Evolutionary conservation across 352 stramenopile genomes (phyloP), one percentile per base, ranked within the genome.

Genomic region (Phytophthora multivora): DNA sequence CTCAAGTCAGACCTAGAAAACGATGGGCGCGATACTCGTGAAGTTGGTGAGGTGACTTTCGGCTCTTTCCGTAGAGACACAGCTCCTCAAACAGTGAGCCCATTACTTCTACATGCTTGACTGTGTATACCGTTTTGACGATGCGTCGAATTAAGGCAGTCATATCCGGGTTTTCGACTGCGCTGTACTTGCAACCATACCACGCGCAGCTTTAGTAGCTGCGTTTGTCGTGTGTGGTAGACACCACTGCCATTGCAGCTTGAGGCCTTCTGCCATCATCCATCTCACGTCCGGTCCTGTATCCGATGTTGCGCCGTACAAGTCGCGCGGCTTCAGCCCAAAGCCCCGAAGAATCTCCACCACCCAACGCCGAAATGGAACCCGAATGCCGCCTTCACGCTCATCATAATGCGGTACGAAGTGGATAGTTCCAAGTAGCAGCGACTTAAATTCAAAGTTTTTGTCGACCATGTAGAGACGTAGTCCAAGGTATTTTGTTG

Each of bases 111-210:
- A 46, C 19, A 16, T 59, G 52, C 31, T 51, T 52, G 1, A 53
- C 43, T 16, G 41, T 47, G 43, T 49, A 40, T 1, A 54, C 16
- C 13, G 42, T 46, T 33, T 61, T 53, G 21, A 61, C 42, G 39
- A 61, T 61, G n/a, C 42, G 52, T 1, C 42, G 42, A 46, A 48
- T 52, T 2, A 52, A 48, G 21, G 51, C 35, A 13, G 53, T 61
- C 53, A 54, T 61, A 4, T 25, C 35, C 5, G 53, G 53, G 15
- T 48, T 53, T 61, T 61, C 2, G 39, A 54, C n/a, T 52, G 45
- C 33, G 31, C 9, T 3, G 31, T 12, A 41, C 52, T 42, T 11
- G 31, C 31, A 18, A 61, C 53, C 28, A 65, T 52, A 35, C 40
- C 57, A 28, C 47, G 42, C 2, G 46, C 47, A 21, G 28, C 19